phyloP scores from a whole-genome alignment of 495 filamentous ascomycete species.

The Daldinia bambusicola region DNA sequence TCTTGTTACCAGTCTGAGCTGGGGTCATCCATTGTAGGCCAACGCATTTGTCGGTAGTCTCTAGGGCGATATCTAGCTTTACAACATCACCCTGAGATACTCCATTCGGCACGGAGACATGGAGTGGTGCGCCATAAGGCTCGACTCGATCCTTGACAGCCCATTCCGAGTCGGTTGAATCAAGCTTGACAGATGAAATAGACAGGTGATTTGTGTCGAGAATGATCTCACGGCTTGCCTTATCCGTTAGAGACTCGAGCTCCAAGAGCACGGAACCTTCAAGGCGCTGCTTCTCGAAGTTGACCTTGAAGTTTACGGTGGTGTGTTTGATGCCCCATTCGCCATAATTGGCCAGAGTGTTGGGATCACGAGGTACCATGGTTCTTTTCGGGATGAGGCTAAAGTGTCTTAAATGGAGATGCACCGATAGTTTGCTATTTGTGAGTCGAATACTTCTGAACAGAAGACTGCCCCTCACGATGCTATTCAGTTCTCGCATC shows the following conservation, averaged over 20 bases:
- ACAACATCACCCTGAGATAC: constrained; percentile 70
- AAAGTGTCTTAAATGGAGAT: constrained; percentile 37
- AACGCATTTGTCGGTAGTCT: constrained; percentile 87
- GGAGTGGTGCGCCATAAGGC: constrained; percentile 83
- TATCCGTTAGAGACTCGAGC: constrained; percentile 76
- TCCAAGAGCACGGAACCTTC: constrained; percentile 78
- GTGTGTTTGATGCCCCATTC: constrained; percentile 84
- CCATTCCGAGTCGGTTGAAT: constrained; percentile 69
- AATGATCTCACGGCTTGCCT: constrained; percentile 75
- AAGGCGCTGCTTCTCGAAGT: constrained; percentile 80
- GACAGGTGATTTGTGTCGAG: constrained; percentile 87
- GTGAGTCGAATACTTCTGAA: constrained; percentile 41
- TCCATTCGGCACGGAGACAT: constrained; percentile 72
- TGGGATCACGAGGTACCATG: constrained; percentile 81
- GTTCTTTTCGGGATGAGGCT: constrained; percentile 49
- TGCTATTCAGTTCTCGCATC: constrained; percentile 39
- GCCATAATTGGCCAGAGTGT: constrained; percentile 91
- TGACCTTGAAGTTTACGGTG: constrained; percentile 77
- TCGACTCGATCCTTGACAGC: constrained; percentile 71
- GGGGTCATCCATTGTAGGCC: constrained; percentile 93
- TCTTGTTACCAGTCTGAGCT: constrained; percentile 90
- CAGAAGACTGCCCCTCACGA: constrained; percentile 44
- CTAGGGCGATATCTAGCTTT: constrained; percentile 66
- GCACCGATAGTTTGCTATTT: constrained; percentile 36
- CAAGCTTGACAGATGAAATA: constrained; percentile 72